Evolutionary conservation across 345 rosid genomes (phyloP), one percentile per base, ranked within the genome.

Genomic region (Salix brachista): DNA sequence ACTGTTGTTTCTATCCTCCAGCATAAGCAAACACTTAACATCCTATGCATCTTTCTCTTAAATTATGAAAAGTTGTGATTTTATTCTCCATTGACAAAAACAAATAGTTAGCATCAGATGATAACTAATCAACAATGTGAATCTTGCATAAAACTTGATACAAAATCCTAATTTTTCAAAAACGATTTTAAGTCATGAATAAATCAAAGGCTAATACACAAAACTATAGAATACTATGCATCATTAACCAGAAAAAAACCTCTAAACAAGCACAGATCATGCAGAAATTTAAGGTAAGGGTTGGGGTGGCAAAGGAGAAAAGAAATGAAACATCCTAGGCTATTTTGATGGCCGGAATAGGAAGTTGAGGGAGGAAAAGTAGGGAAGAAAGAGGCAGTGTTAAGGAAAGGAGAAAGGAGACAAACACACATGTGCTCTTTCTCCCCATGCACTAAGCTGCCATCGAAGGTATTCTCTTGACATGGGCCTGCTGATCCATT

Each of bases 401-500:
- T 85, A 91, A 90, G 94, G 91, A 91, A 92, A 96, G 94, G 97
- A 96, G 99, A 96, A 92, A 90, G 98, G 85, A 92, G 97, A 96
- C 99, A 92, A 96, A 94, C 98, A 96, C 97, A 88, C 95, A 87
- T 89, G 91, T 78, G 96, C 91, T 90, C 97, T 94, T 92, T 96
- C 97, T 89, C 94, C 94, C 84, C 88, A 90, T 88, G 96, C 97
- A 96, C 89, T 88, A 96, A 85, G 94, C 97, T 92, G 97, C 99
- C 97, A 96, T 88, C 83, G 95, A 85, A 92, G 98, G 87, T 89
- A 96, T 85, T 94, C 89, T 93, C 98, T 90, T 91, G 99, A 90
- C 89, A 96, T 85, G 85, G 91, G 89, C 99, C 99, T 92, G 98
- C 94, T 88, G 92, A 96, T 96, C 88, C 98, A 94, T 96, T 92